Conservation (phyloP, 1,284 basidiomycete species). For the Pterulicium gracile region DNA sequence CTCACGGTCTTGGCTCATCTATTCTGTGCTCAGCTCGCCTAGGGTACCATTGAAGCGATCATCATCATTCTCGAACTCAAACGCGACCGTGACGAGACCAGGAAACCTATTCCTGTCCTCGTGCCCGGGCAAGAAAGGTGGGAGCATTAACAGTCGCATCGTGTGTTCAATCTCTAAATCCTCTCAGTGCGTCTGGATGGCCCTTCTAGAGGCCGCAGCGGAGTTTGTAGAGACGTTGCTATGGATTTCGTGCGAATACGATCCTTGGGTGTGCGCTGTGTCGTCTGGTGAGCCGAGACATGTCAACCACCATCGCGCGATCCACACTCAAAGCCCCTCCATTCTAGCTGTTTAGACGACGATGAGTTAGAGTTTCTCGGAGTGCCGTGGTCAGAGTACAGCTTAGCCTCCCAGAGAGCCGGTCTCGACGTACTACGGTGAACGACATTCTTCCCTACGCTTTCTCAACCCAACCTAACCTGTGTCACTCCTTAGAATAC, state of each 20-base stretch:
- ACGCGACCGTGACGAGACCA: no score
- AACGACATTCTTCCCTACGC: conserved; percentile 5
- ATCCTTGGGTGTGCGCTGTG: conserved; percentile 65
- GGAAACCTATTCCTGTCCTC: conserved; percentile 91
- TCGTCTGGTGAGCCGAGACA: conserved; percentile 58
- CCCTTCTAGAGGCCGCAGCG: conserved; percentile 70
- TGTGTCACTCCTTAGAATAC: conserved; percentile 42
- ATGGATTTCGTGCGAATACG: conserved; percentile 74
- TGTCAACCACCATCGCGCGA: neutral
- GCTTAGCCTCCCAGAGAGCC: conserved; percentile 44
- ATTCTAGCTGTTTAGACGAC: conserved; percentile 71
- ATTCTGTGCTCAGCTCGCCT: conserved; percentile 3
- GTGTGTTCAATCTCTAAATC: conserved; percentile 3
- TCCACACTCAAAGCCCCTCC: conserved; percentile 4
- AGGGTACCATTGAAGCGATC: conserved; percentile 8
- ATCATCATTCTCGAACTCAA: conserved; percentile 12
- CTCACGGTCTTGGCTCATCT: neutral
- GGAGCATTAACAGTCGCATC: conserved; percentile 3
- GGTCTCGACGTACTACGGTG: conserved; percentile 70
- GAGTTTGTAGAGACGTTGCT: conserved; percentile 77
- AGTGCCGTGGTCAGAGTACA: conserved; percentile 74
- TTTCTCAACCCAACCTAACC: conserved; percentile 3
- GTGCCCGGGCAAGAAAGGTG: conserved; percentile 93
- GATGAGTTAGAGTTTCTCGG: conserved; percentile 80
- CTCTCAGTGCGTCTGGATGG: conserved; percentile 69